These are phyloP conservation scores for Lecanicillium sp. DNA, from an alignment of 2,329 filamentous ascomycete genomes.

Conservation along the genomic window DNA sequence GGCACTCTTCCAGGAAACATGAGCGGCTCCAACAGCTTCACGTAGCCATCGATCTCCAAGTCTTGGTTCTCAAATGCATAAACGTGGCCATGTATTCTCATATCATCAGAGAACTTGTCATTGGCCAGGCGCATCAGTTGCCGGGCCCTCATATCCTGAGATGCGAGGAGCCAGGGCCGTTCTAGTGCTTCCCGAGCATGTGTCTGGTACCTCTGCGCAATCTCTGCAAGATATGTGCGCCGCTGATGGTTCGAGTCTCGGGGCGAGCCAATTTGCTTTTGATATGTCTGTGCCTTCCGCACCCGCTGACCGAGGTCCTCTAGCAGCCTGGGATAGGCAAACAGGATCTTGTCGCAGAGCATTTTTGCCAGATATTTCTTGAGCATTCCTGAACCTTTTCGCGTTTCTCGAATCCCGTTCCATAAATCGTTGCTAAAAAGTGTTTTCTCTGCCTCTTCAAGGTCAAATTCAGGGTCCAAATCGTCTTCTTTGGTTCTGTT, in stretches of 20 bases:
- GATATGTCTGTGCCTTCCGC: constrained; percentile 11
- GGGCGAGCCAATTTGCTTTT: constrained; percentile 21
- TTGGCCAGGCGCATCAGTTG: constrained; percentile 18
- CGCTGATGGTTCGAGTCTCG: constrained; percentile 18
- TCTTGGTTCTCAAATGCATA: not conserved
- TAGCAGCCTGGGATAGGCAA: constrained; percentile 27
- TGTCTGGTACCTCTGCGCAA: constrained; percentile 22
- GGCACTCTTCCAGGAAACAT: not conserved
- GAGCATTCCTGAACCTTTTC: constrained; percentile 25
- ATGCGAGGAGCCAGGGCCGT: constrained; percentile 20
- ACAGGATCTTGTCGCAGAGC: constrained; percentile 29
- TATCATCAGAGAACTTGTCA: constrained; percentile 22
- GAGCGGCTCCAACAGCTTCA: not conserved
- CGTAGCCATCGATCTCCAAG: not conserved
- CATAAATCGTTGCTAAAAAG: constrained; percentile 21
- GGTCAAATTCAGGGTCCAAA: constrained; percentile 21
- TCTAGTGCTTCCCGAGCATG: constrained; percentile 19
- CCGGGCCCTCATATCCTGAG: constrained; percentile 21
- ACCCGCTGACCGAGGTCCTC: constrained; percentile 20
- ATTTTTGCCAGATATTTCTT: constrained; percentile 25
- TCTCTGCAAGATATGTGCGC: constrained; percentile 21
- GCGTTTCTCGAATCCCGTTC: constrained; percentile 19
- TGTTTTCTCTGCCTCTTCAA: constrained; percentile 21
- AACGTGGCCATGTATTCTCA: constrained; percentile 22
- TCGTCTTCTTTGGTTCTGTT: constrained; percentile 24